phyloP scores from a whole-genome alignment of 2,329 filamentous ascomycete genomes.

The Claviceps capensis region DNA sequence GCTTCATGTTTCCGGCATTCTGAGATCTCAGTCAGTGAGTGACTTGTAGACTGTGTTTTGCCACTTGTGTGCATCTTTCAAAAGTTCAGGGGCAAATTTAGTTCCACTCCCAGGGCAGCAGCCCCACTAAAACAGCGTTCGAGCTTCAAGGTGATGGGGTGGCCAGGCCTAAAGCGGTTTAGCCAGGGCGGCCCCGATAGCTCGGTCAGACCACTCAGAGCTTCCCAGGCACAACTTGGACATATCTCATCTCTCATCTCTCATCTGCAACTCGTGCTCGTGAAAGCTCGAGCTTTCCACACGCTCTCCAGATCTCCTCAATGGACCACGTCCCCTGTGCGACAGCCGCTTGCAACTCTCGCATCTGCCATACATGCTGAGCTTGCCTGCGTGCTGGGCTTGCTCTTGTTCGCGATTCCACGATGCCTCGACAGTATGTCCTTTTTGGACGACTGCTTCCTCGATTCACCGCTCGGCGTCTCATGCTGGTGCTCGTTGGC shows the following conservation, averaged over 20 bases:
- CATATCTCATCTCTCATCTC: neutral
- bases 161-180: no score
- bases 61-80: no score
- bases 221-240: neutral
- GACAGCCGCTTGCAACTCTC: neutral
- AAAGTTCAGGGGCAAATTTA: no score
- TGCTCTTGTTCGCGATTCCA: neutral
- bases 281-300: constrained; percentile 1
- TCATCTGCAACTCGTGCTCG: neutral
- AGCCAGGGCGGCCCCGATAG: no score
- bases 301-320: neutral
- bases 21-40: no score
- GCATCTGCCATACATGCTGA: neutral
- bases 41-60: no score
- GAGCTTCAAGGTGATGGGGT: no score
- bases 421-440: constrained; percentile 17
- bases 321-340: neutral
- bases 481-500: constrained; percentile 36
- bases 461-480: constrained; percentile 36
- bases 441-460: constrained; percentile 35
- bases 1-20: no score
- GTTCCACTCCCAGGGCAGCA: no score
- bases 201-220: no score
- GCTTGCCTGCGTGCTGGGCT: neutral
- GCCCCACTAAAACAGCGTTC: no score